Conservation (phyloP, 768 basidiomycete genomes). For the Collybiopsis confluens region DNA sequence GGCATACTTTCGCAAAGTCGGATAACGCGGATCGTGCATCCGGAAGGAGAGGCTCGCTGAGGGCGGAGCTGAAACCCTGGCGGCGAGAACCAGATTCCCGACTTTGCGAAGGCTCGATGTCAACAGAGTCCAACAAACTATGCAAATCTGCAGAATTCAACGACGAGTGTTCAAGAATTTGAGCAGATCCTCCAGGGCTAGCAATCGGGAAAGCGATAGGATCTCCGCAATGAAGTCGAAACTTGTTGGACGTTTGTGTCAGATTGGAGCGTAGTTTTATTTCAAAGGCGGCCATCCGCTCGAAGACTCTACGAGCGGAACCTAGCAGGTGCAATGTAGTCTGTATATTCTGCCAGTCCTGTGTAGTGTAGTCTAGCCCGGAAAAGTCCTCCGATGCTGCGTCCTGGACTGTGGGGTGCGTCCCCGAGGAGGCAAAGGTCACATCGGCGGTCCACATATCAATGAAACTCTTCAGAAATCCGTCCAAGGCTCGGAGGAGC, state of each 20-base stretch:
- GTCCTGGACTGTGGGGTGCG: conserved; percentile 20
- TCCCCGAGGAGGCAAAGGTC: conserved; percentile 28
- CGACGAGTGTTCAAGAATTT: conserved; percentile 76
- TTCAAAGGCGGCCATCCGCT: conserved; percentile 69
- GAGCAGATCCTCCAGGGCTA: conserved; percentile 61
- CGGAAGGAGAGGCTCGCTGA: conserved; percentile 43
- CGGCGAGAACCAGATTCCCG: conserved; percentile 24
- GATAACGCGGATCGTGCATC: conserved; percentile 53
- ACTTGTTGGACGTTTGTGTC: conserved; percentile 51
- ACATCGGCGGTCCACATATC: conserved; percentile 56
- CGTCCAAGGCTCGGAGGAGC: conserved; percentile 71
- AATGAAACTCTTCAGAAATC: conserved; percentile 67
- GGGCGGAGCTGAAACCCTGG: conserved; percentile 15
- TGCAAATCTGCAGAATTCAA: conserved; percentile 81
- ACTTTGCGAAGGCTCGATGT: conserved; percentile 32
- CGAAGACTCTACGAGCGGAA: conserved; percentile 69
- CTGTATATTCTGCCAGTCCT: conserved; percentile 90
- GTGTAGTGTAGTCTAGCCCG: conserved; percentile 79
- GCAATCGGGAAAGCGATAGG: conserved; percentile 52
- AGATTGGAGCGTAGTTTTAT: conserved; percentile 57
- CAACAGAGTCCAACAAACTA: conserved; percentile 49
- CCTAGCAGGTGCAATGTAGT: conserved; percentile 76
- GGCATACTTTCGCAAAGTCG: conserved; percentile 67
- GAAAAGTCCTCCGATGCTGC: conserved; percentile 60
- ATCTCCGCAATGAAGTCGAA: conserved; percentile 54